A percentile compares a stretch with the other conserved stretches of the same genome.
These are phyloP conservation scores for Tylopilus sp. DNA, from an alignment of 768 basidiomycete genomes.

Conservation along the genomic window DNA sequence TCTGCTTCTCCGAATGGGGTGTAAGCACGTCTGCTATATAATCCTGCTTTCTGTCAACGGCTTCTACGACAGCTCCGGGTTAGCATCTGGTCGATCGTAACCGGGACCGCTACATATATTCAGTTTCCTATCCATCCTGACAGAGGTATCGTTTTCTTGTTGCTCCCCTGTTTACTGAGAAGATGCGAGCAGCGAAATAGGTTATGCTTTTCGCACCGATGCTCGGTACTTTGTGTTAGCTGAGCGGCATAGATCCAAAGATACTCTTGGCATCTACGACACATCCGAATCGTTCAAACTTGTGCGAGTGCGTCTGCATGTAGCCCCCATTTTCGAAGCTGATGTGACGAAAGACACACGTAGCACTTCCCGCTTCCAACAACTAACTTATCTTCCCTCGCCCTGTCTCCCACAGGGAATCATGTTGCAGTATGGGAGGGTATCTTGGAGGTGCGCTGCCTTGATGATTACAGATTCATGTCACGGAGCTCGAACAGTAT, in stretches of 20 bases:
- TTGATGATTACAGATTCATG: not conserved
- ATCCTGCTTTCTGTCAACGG: conserved; percentile 2
- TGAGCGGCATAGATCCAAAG: conserved; percentile 88
- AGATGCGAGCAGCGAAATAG: conserved; percentile 35
- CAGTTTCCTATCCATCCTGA: conserved; percentile 83
- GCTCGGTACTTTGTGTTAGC: conserved; percentile 82
- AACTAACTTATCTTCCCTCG: conserved; percentile 61
- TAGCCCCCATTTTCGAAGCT: conserved; percentile 10
- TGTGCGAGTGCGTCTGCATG: conserved; percentile 48
- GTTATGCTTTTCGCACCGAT: conserved; percentile 76
- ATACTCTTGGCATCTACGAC: conserved; percentile 85
- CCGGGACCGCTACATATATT: conserved; percentile 74
- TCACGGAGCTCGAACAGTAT: conserved; percentile 45
- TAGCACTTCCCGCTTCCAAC: conserved; percentile 87
- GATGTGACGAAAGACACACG: conserved; percentile 15
- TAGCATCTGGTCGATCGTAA: conserved; percentile 80
- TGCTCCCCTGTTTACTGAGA: not conserved
- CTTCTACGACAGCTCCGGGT: conserved; percentile 62
- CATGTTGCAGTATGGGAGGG: conserved; percentile 82
- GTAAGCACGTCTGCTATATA: conserved; percentile 48
- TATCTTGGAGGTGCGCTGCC: conserved; percentile 65
- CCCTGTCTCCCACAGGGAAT: conserved; percentile 74
- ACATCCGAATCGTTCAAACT: conserved; percentile 64
- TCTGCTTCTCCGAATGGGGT: conserved; percentile 93
- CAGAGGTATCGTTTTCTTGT: conserved; percentile 56